These are phyloP conservation scores for Mariannaea elegans DNA, from an alignment of 2,329 filamentous ascomycete genomes.

Conservation along the genomic window DNA sequence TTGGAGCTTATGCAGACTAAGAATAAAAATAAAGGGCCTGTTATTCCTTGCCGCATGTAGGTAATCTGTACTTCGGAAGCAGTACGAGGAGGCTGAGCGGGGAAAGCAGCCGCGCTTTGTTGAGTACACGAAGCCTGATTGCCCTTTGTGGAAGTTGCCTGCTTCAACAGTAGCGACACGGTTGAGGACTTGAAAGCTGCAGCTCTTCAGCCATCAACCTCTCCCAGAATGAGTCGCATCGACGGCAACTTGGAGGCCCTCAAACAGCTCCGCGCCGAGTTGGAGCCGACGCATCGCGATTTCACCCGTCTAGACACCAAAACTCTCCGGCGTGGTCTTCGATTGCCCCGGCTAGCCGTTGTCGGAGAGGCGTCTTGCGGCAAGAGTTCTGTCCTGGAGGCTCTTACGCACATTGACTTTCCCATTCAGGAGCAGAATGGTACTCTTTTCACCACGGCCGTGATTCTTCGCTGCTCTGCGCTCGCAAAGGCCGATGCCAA, in stretches of 20 bases:
- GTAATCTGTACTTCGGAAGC: background rate
- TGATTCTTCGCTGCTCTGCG: conserved; percentile 1
- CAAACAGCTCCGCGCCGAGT: conserved; percentile 6
- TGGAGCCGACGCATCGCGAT: conserved; percentile 13
- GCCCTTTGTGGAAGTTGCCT: too few relatives aligned
- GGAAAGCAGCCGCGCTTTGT: too few relatives aligned
- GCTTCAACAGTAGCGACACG: background rate
- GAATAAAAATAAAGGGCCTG: background rate
- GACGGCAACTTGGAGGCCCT: conserved; percentile 5
- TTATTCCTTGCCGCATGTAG: too few relatives aligned
- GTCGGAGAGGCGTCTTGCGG: conserved; percentile 6
- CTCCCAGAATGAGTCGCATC: background rate
- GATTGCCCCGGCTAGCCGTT: conserved; percentile 5
- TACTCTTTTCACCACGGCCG: conserved; percentile 5
- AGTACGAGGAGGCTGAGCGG: background rate
- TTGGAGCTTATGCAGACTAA: background rate
- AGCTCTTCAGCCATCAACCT: too few relatives aligned
- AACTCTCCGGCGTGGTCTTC: conserved; percentile 3
- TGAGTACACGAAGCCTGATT: too few relatives aligned
- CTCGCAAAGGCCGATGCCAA: conserved; percentile 5
- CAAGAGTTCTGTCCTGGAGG: conserved; percentile 8
- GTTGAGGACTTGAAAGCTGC: too few relatives aligned
- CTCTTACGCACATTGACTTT: conserved; percentile 5
- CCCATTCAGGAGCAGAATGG: background rate
- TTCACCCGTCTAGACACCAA: conserved; percentile 9